Base-by-base conservation (phyloP, 2,329 filamentous ascomycete genomes). In the Raffaelea albimanens region DNA sequence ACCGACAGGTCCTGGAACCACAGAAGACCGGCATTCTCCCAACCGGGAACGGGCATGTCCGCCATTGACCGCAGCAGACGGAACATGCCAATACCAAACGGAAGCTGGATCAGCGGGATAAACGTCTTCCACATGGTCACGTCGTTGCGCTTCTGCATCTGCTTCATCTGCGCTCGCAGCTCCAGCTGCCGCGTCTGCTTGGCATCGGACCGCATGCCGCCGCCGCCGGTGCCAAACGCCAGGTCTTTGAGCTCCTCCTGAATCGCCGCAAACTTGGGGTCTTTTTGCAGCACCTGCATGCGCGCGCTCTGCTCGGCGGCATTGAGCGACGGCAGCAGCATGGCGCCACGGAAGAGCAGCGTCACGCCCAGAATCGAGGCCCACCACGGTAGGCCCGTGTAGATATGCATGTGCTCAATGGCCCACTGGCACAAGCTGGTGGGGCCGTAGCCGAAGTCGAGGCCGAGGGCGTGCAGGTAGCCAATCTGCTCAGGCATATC, bases 381-480 rank as follows among this genome's bases (percentile, higher is more conserved):
- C 73, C 86, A 89, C 93, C 93, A 97, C 13, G 88, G 87, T 47
- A 87, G 66, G 33, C 84, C 87, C 2, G 64, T 68, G 56, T 75
- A 83, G 52, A 96, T 71, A 66, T 98, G 88, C 38, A 94, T 61
- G 61, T 91, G 81, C 70, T 98, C 93, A 11, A 97, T 67, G 3
- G 78, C 20, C 73, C 76, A 90, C 67, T 96, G 75, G 63, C 93
- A 80, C 16, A 79, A 55, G 4, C 82, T 68, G 0, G 89, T 87
- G 5, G 86, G 79, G 16, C 91, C 91, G 70, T 72, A 90, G 60
- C 91, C 89, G 59, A 84, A 97, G 58, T 97, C 87, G 20, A 98
- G 70, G 3, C 93, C 93, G 11, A 97, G 71, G 7, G 80, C 75
- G 56, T 86, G 79, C 50, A 98, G 71, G 59, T 90, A 96, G 52